Base-by-base conservation (phyloP, 148 eudicot genomes). In the Nepenthes mirabilis region DNA sequence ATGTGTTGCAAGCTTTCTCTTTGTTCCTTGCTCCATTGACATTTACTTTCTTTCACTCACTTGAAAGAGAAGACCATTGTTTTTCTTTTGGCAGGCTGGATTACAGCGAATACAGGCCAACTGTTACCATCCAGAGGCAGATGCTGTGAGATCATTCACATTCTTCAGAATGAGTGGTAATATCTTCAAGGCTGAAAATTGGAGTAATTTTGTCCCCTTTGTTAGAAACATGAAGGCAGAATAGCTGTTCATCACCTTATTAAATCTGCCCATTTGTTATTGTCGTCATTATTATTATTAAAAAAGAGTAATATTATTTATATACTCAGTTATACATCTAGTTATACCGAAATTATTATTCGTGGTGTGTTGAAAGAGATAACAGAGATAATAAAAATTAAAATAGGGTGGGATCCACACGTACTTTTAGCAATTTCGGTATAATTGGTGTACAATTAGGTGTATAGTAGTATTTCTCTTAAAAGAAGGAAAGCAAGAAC, bases 131-230 rank as follows among this genome's bases (percentile, higher is more conserved):
- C 68, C 69, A 49, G 75, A 72, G 23, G 66, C 70, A 32, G 81
- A 76, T 56, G 52, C 73, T 34, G 57, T 76, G 37, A 76, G 74
- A 72, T 82, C 83, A 52, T 82, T 82, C 61, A 82, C 83, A 14
- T 82, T 76, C 59, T 82, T 79, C 68, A 79, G 87, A 69, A 59
- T 82, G 79, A 70, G 82, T 12, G 75, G 71, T 47, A 79, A 72
- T 36, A 64, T 79, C 35, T 82, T 82, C 68, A 74, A 62, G 61
- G 62, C 71, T 58, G 81, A 79, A 69, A 82, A 82, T 49, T 82
- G 83, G 83, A 69, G 48, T 36, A 82, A 76, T 72, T 82, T 82
- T 67, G 81, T 74, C 36, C 79, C 79, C 13, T 82, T 82, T 67
- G 75, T 82, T 65, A 76, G 71, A 67, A 72, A 57, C 72, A 82